Conservation (phyloP, 176 grass and related monocot genomes). For the Avena insularis region DNA sequence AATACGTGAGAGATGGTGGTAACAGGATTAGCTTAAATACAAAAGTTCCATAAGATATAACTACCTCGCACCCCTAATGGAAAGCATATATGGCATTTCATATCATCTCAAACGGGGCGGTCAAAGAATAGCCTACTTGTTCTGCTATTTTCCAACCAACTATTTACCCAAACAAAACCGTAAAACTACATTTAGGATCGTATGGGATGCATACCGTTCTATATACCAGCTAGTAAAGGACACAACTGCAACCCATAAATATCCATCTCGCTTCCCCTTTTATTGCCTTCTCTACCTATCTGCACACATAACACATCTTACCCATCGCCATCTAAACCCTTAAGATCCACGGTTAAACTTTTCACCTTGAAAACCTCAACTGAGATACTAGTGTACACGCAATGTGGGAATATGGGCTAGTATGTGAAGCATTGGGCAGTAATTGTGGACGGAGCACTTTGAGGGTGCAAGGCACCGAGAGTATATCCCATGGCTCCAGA, state of each 20-base stretch:
- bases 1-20: conserved; percentile 7
- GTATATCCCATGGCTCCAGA: neutral
- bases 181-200: neutral
- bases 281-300: neutral
- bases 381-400: neutral
- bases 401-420: neutral
- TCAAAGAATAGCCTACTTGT: neutral
- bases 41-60: neutral
- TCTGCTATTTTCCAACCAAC: neutral
- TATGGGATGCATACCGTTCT: neutral
- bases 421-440: neutral
- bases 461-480: neutral
- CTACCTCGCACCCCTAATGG: neutral
- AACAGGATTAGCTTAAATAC: neutral
- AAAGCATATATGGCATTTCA: neutral
- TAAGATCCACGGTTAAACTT: neutral
- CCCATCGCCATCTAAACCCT: too few species aligned
- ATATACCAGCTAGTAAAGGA: conserved; percentile 1
- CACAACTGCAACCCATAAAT: neutral
- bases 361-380: neutral
- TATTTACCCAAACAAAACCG: neutral
- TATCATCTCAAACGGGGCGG: neutral
- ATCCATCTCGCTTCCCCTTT: neutral
- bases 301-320: neutral
- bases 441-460: neutral